phyloP scores from a whole-genome alignment of 2,329 filamentous ascomycete genomes.

The Dothistroma septosporum region DNA sequence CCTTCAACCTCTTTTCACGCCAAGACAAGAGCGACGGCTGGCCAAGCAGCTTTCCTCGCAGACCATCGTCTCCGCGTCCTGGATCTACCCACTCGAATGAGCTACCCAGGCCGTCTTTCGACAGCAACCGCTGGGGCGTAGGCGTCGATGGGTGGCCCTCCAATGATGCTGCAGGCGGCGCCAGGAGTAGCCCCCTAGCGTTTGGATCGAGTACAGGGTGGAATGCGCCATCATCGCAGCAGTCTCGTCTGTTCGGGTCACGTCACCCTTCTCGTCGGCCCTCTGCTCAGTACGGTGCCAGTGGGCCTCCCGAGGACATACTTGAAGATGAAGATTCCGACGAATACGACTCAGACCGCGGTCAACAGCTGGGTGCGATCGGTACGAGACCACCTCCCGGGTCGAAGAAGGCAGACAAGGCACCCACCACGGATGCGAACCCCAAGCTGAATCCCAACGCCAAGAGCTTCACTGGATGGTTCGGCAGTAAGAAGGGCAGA shows the following conservation, averaged over 20 bases:
- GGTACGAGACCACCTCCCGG: constrained; percentile 58
- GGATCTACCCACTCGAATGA: constrained; percentile 50
- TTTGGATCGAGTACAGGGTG: constrained; percentile 30
- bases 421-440: constrained; percentile 37
- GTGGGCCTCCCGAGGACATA: constrained; percentile 55
- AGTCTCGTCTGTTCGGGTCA: constrained; percentile 45
- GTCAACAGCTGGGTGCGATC: constrained; percentile 63
- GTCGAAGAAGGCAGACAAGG: constrained; percentile 19
- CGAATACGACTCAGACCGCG: constrained; percentile 38
- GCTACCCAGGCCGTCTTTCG: constrained; percentile 72
- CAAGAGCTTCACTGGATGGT: constrained; percentile 75
- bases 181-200: constrained; percentile 39
- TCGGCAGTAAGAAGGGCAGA: constrained; percentile 45
- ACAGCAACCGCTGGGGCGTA: constrained; percentile 55
- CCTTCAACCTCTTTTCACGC: constrained; percentile 43
- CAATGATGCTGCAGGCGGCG: constrained; percentile 28
- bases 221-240: constrained; percentile 52
- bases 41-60: constrained; percentile 33
- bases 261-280: constrained; percentile 74
- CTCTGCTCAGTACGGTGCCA: constrained; percentile 72
- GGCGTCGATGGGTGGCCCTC: constrained; percentile 29
- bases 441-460: constrained; percentile 78
- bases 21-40: constrained; percentile 48
- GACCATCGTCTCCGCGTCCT: constrained; percentile 56
- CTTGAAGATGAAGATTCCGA: constrained; percentile 49